phyloP scores from a whole-genome alignment of 495 filamentous ascomycete species.

The Lichenothelia convexa region DNA sequence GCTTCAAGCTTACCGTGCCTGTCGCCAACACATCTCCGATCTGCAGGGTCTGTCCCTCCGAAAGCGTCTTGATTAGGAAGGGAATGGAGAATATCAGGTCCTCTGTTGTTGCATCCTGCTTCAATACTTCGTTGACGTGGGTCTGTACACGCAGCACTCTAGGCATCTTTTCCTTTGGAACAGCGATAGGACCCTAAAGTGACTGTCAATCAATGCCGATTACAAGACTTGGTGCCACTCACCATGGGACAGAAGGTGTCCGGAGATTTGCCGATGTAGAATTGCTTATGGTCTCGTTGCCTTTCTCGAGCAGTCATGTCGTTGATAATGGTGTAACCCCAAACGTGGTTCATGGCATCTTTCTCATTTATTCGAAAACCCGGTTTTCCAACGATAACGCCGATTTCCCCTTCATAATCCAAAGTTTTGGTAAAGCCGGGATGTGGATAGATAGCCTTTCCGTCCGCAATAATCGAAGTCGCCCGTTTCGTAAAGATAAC shows the following conservation, averaged over 20 bases:
- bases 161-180: constrained; percentile 27
- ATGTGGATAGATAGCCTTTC: constrained; percentile 29
- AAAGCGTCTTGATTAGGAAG: constrained; percentile 25
- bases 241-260: constrained; percentile 40
- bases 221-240: constrained; percentile 1
- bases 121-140: constrained; percentile 26
- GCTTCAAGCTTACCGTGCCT: constrained; percentile 17
- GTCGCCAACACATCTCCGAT: constrained; percentile 30
- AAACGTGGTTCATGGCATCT: constrained; percentile 33
- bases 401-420: constrained; percentile 42
- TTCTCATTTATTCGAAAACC: constrained; percentile 28
- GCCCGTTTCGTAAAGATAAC: constrained; percentile 37
- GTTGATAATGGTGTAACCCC: constrained; percentile 41
- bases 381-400: constrained; percentile 33
- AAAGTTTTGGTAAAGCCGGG: constrained; percentile 29
- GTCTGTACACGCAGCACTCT: constrained; percentile 24
- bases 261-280: constrained; percentile 35
- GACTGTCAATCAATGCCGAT: background rate
- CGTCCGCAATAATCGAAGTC: constrained; percentile 32
- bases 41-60: constrained; percentile 25
- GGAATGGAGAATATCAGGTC: constrained; percentile 30
- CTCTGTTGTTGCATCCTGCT: constrained; percentile 24
- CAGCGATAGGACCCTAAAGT: constrained; percentile 30
- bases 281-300: constrained; percentile 40
- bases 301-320: constrained; percentile 36